phyloP scores from a whole-genome alignment of 768 basidiomycete species.

The Paxillus involutus region DNA sequence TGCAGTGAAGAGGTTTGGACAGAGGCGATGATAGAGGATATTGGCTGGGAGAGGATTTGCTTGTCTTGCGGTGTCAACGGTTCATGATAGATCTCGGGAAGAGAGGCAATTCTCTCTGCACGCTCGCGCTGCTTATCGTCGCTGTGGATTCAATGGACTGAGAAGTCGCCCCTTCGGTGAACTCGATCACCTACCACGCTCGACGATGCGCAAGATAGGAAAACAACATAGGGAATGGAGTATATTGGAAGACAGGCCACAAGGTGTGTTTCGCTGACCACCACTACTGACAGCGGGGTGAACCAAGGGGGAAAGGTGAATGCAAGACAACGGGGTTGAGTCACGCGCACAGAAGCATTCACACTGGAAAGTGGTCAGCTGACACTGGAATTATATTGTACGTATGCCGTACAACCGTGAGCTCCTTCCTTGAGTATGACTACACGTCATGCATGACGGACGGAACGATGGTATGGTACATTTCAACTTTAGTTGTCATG shows the following conservation, averaged over 20 bases:
- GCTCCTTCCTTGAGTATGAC: too few species aligned
- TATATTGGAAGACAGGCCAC: not conserved
- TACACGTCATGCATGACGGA: too few species aligned
- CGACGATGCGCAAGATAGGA: constrained; percentile 37
- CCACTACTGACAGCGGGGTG: not conserved
- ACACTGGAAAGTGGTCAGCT: too few species aligned
- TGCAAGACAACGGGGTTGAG: too few species aligned
- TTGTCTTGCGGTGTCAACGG: constrained; percentile 32
- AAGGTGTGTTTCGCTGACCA: not conserved
- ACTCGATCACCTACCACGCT: constrained; percentile 30
- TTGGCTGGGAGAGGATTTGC: constrained; percentile 29
- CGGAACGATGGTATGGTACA: too few species aligned
- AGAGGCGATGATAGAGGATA: constrained; percentile 29
- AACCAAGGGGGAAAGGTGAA: too few species aligned
- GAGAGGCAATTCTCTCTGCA: constrained; percentile 27
- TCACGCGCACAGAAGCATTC: too few species aligned
- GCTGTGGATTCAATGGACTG: constrained; percentile 14
- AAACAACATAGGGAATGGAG: constrained; percentile 26
- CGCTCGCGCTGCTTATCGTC: constrained; percentile 36
- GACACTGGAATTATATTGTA: too few species aligned
- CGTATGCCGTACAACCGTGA: too few species aligned
- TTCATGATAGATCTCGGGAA: constrained; percentile 32
- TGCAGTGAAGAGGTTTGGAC: constrained; percentile 32
- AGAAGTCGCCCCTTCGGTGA: not conserved
- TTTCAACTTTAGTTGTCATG: too few species aligned